Percentiles rank a stretch among this genome's conserved stretches.
Conservation (phyloP, 106 monocot species). For the Acanthochlamys bracteata region DNA sequence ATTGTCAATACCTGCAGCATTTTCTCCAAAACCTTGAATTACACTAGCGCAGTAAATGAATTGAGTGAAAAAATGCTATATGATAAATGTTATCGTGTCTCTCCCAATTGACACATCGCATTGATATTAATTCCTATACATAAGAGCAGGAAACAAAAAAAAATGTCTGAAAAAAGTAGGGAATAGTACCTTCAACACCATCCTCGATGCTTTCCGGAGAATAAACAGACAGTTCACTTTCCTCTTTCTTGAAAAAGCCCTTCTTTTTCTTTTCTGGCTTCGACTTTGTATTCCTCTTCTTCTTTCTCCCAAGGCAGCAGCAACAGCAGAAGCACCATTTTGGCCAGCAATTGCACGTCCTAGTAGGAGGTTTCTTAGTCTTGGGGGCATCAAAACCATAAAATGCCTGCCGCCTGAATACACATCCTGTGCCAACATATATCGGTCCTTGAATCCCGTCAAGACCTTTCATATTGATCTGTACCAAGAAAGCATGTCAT, state of each 20-base stretch:
- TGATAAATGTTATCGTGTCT: no score
- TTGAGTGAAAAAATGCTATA: no score
- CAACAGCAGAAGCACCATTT: conserved; percentile 60
- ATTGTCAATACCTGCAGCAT: conserved; percentile 25
- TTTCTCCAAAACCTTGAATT: no score
- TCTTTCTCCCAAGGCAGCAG: conserved; percentile 36
- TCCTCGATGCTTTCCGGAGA: conserved; percentile 59
- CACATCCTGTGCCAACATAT: conserved; percentile 86
- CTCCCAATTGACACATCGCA: no score
- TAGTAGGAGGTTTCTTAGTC: conserved; percentile 54
- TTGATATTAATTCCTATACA: neutral
- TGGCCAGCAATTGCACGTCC: conserved; percentile 82
- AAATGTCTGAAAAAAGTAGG: neutral
- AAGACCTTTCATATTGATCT: conserved; percentile 97
- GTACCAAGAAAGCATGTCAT: conserved; percentile 8
- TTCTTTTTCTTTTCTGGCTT: conserved; percentile 65
- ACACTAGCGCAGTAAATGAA: no score
- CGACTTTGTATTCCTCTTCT: conserved; percentile 59
- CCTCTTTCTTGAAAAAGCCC: conserved; percentile 23
- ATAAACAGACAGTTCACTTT: conserved; percentile 50
- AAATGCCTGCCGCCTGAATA: conserved; percentile 55
- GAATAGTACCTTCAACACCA: conserved; percentile 34
- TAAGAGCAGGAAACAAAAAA: neutral
- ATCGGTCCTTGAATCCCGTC: conserved; percentile 94
- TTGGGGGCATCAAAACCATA: conserved; percentile 78